Conservation (phyloP, 345 rosid genomes). For the Carallia brachiata region DNA sequence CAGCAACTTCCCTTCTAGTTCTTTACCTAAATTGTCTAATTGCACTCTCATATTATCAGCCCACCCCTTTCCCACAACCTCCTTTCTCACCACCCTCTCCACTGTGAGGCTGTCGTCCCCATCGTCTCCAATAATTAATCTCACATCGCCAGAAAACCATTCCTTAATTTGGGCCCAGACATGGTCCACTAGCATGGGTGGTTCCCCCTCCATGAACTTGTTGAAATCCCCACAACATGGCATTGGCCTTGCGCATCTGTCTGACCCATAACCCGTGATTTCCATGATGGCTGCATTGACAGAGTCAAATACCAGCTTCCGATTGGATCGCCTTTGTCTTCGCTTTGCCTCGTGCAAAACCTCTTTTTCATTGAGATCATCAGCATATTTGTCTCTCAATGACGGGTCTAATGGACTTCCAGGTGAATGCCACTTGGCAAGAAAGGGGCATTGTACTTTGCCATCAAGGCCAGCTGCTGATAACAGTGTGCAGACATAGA, state of each 20-base stretch:
- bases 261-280: slow-evolving; percentile 37
- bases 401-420: slow-evolving; percentile 78
- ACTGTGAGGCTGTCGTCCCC: slow-evolving; percentile 64
- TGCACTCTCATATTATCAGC: slow-evolving; percentile 44
- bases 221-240: slow-evolving; percentile 18
- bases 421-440: slow-evolving; percentile 61
- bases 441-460: slow-evolving; percentile 33
- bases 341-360: slow-evolving; percentile 63
- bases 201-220: slow-evolving; percentile 20
- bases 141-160: slow-evolving; percentile 48
- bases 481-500: slow-evolving; percentile 50
- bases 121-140: slow-evolving; percentile 33
- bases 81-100: slow-evolving; percentile 64
- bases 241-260: slow-evolving; percentile 21
- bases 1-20: slow-evolving; percentile 61
- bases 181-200: slow-evolving; percentile 43
- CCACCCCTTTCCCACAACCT: slow-evolving; percentile 79
- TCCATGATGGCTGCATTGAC: slow-evolving; percentile 58
- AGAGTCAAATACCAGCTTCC: slow-evolving; percentile 71
- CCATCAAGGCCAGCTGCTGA: slow-evolving; percentile 52
- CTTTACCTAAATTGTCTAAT: slow-evolving; percentile 47
- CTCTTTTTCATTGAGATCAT: slow-evolving; percentile 43
- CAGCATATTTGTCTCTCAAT: slow-evolving; percentile 52
- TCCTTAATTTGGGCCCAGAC: slow-evolving; percentile 68
- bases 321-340: slow-evolving; percentile 59